Base-by-base conservation (phyloP, 768 basidiomycete genomes). In the Epithele typhae region DNA sequence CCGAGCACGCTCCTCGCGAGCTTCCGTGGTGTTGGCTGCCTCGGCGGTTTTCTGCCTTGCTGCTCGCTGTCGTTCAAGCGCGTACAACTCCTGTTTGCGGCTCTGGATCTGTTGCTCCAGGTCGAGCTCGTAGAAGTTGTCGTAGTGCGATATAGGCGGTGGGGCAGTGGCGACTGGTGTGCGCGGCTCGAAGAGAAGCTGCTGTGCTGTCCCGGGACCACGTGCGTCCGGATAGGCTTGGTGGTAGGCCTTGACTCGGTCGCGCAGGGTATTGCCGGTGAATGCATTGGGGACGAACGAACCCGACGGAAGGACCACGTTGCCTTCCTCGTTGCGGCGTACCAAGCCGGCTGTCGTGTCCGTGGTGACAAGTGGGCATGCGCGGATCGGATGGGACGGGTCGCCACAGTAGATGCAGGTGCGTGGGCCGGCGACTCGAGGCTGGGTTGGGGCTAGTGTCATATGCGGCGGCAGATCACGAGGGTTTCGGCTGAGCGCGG, bases 271-370 rank as follows among this genome's bases (percentile, higher is more conserved):
- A 1, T 5, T 11, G 4, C 53, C 58, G 1, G 44, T 33, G 17
- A 53, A 50, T 12, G 40, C 18, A 4, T 51, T 46, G 0, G 62
- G 63, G 1, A 63, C 55, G 25, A 56, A 61, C 2, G 52, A 41
- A 3, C 64, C 62, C 3, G 49, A 49, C 0, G 57, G 49, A 4
- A 66, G 53, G 0, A 60, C 56, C 0, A 66, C 58, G 14, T 59
- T 57, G 1, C 52, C 56, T 4, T 57, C 51, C 4, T 48, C 40
- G 37, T 66, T 61, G 3, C 59, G 53, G 18, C 48, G 55, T 21
- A 54, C 46, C 6, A 59, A 55, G 1, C 59, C 59, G 1, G 52
- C 38, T 4, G 22, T 1, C 5, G 33, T 43, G 18, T 53, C 46
- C 2, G 39, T 38, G 7, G 48, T 43, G 37, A 63, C 61, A 1